phyloP scores from a whole-genome alignment of 805 yeast species.

The Candida ascalaphidarum region DNA sequence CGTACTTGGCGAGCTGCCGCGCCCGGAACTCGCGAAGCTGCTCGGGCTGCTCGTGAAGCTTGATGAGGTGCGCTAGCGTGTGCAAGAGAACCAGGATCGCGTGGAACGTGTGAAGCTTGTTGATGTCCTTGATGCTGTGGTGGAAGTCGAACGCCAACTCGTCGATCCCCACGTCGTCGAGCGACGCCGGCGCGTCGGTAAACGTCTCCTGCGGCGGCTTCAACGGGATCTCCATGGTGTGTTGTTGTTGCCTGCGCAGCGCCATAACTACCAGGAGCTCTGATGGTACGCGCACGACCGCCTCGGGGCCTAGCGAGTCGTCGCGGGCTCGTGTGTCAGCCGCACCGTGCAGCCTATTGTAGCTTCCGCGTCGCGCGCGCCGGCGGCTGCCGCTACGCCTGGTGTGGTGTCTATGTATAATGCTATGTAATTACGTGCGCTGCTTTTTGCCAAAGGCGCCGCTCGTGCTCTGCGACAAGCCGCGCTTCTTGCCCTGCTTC shows the following conservation, averaged over 20 bases:
- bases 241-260: too few relatives aligned
- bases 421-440: conserved; percentile 12
- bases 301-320: too few relatives aligned
- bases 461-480: conserved; percentile 21
- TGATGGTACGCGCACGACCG: too few relatives aligned
- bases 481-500: conserved; percentile 58
- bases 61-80: conserved; percentile 24
- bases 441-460: conserved; percentile 26
- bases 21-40: conserved; percentile 15
- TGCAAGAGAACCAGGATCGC: conserved; percentile 21
- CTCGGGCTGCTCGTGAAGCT: conserved; percentile 16
- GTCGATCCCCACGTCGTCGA: conserved; percentile 23
- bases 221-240: too few relatives aligned
- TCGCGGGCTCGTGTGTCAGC: too few relatives aligned
- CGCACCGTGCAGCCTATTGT: too few relatives aligned
- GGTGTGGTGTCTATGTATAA: too few relatives aligned
- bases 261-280: too few relatives aligned
- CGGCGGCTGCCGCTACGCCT: too few relatives aligned
- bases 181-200: conserved; percentile 27
- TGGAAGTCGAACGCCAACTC: conserved; percentile 27
- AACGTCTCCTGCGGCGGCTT: conserved; percentile 31
- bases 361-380: too few relatives aligned
- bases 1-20: conserved; percentile 14
- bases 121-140: conserved; percentile 22
- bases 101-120: conserved; percentile 25